Conservation (phyloP, 2,329 filamentous ascomycete species). For the Thielaviopsis musarum region DNA sequence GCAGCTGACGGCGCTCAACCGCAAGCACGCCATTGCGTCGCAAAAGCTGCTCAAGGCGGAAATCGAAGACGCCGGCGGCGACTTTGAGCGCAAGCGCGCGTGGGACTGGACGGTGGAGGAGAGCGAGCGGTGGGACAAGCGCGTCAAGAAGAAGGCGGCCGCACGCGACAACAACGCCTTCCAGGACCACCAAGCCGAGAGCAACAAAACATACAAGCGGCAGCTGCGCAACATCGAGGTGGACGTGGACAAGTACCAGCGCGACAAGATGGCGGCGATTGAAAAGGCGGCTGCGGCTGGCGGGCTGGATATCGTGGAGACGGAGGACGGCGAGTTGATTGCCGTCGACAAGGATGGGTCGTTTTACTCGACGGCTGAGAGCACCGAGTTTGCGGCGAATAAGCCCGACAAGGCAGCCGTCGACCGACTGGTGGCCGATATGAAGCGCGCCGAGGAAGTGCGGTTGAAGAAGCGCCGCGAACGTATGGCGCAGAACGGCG, state of each 20-base stretch:
- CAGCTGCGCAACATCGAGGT: conserved; percentile 61
- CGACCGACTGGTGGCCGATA: conserved; percentile 70
- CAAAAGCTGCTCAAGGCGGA: conserved; percentile 92
- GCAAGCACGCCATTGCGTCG: conserved; percentile 71
- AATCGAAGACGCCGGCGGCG: conserved; percentile 65
- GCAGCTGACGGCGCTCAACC: conserved; percentile 60
- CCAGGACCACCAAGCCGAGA: conserved; percentile 73
- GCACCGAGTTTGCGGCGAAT: conserved; percentile 64
- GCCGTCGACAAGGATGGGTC: conserved; percentile 81
- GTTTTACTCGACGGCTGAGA: conserved; percentile 81
- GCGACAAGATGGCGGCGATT: conserved; percentile 69
- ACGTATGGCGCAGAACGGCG: conserved; percentile 58
- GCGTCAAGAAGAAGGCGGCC: conserved; percentile 67
- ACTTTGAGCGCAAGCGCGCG: conserved; percentile 93
- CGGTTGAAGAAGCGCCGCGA: conserved; percentile 75
- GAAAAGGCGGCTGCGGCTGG: conserved; percentile 73
- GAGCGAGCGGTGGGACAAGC: conserved; percentile 82
- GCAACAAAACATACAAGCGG: conserved; percentile 83
- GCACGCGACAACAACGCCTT: conserved; percentile 79
- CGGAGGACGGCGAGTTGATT: conserved; percentile 83
- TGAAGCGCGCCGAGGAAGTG: conserved; percentile 76
- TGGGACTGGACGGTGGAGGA: conserved; percentile 99
- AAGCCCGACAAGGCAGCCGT: conserved; percentile 76
- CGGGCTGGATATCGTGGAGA: conserved; percentile 84
- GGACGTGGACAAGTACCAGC: conserved; percentile 71